phyloP scores from a whole-genome alignment of 495 filamentous ascomycete species.

The Aspergillus cavernicola region DNA sequence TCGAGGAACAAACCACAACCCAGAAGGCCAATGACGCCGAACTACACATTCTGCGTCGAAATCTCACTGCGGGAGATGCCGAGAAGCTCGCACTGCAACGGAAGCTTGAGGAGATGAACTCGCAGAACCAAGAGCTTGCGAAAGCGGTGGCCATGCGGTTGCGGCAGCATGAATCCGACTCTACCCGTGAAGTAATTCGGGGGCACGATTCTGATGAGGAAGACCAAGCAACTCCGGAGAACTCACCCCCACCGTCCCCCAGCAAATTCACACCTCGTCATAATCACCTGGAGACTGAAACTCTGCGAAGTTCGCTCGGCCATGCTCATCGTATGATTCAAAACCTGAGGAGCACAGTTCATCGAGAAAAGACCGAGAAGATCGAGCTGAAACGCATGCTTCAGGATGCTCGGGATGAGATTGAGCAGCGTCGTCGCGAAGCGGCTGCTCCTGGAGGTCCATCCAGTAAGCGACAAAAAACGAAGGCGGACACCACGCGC shows the following conservation, averaged over 20 bases:
- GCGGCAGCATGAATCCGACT: conserved; percentile 60
- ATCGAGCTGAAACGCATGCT: conserved; percentile 92
- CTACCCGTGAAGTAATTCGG: conserved; percentile 51
- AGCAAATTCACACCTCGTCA: conserved; percentile 88
- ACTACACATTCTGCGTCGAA: conserved; percentile 71
- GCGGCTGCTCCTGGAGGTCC: conserved; percentile 36
- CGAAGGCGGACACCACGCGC: conserved; percentile 66
- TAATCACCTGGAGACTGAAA: conserved; percentile 86
- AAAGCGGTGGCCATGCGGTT: conserved; percentile 72
- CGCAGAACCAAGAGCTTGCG: conserved; percentile 85
- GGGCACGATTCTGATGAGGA: conserved; percentile 62
- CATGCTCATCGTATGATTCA: conserved; percentile 97
- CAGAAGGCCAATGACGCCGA: conserved; percentile 88
- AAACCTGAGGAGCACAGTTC: conserved; percentile 86
- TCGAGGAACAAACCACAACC: conserved; percentile 69
- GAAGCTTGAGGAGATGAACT: conserved; percentile 79
- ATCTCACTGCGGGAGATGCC: conserved; percentile 65
- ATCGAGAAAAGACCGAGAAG: conserved; percentile 97
- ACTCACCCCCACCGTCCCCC: conserved; percentile 85
- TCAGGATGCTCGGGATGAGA: conserved; percentile 90
- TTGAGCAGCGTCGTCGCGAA: conserved; percentile 72
- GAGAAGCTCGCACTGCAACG: conserved; percentile 72
- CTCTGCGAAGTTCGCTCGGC: conserved; percentile 84
- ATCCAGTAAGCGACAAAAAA: conserved; percentile 63
- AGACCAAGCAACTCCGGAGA: conserved; percentile 75